Evolutionary conservation across 257 asterid genomes (phyloP), one percentile per base, ranked within the genome.

Genomic region (Avicennia marina): DNA sequence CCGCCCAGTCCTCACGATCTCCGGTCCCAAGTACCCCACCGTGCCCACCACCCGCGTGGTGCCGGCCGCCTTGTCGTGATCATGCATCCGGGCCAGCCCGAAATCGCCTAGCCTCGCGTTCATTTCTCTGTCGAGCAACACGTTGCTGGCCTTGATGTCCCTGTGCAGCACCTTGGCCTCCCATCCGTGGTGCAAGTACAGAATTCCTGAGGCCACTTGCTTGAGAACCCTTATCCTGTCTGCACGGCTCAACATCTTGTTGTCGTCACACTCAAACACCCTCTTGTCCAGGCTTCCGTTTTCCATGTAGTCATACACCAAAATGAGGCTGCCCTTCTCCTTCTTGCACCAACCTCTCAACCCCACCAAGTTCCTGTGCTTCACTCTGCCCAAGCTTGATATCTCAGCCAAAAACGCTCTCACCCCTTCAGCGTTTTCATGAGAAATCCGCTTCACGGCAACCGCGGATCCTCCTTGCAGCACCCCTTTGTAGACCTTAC

Each of bases 181-280:
- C 91, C 91, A 83, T 4, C 85, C 87, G 11, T 77, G 73, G 27
- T 83, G 91, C 38, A 83, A 75, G 43, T 83, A 83, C 45, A 60
- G 42, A 12, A 83, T 24, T 9, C 74, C 91, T 4, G 81, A 65
- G 32, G 87, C 91, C 63, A 83, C 83, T 54, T 80, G 80, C 63
- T 77, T 83, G 27, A 83, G 56, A 15, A 80, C 70, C 58, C 70
- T 77, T 22, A 80, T 38, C 55, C 91, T 77, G n/a, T 79, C 82
- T 17, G 66, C 75, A 65, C 59, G 75, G 12, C 56, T 70, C 58
- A 79, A 33, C n/a, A 43, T 29, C 39, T 19, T 58, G n/a, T 43
- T 62, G 1, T 56, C 68, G 16, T 63, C 70, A 19, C 56, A 36
- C 1, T 55, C 70, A 16, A 69, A 75, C 51, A 79, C 46, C 20